Percentiles rank a stretch among this genome's conserved stretches.
Conservation (phyloP, 768 basidiomycete genomes). For the Tulasnella sp. region DNA sequence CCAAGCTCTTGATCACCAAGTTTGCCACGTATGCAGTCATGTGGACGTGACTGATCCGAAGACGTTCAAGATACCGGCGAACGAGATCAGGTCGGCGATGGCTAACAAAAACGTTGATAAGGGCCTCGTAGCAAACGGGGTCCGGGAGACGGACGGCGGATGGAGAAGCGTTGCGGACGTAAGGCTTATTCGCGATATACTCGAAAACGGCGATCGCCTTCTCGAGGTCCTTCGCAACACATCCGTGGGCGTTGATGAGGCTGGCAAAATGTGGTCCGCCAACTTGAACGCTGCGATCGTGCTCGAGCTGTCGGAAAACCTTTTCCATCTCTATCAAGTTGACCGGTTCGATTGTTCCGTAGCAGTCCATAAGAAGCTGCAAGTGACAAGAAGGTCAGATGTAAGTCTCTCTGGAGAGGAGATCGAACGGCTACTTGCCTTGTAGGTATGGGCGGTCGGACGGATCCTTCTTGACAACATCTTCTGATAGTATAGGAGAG, state of each 20-base stretch:
- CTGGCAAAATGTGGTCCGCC: slow-evolving; percentile 67
- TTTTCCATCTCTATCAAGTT: slow-evolving; percentile 60
- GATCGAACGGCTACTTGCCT: slow-evolving; percentile 36
- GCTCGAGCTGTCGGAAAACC: slow-evolving; percentile 49
- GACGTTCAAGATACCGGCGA: slow-evolving; percentile 49
- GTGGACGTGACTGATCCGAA: slow-evolving; percentile 53
- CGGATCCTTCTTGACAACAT: slow-evolving; percentile 47
- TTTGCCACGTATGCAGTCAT: slow-evolving; percentile 96
- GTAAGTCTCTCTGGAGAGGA: neutral
- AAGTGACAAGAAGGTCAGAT: neutral
- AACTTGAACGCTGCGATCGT: slow-evolving; percentile 35
- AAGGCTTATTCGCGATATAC: slow-evolving; percentile 47
- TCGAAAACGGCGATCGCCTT: slow-evolving; percentile 70
- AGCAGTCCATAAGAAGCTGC: slow-evolving; percentile 79
- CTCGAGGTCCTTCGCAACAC: slow-evolving; percentile 62
- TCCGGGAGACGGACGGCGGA: slow-evolving; percentile 44
- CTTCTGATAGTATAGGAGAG: slow-evolving; percentile 61
- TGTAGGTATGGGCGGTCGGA: slow-evolving; percentile 90
- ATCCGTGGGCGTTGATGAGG: slow-evolving; percentile 82
- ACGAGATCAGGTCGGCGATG: slow-evolving; percentile 70
- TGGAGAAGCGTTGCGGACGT: slow-evolving; percentile 24
- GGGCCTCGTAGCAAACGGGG: slow-evolving; percentile 77
- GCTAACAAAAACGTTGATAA: slow-evolving; percentile 76
- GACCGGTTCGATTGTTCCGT: slow-evolving; percentile 75
- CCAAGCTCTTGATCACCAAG: slow-evolving; percentile 57